Evolutionary conservation across 2,329 filamentous ascomycete species (phyloP).

Genomic region (Pseudogymnoascus sp.): DNA sequence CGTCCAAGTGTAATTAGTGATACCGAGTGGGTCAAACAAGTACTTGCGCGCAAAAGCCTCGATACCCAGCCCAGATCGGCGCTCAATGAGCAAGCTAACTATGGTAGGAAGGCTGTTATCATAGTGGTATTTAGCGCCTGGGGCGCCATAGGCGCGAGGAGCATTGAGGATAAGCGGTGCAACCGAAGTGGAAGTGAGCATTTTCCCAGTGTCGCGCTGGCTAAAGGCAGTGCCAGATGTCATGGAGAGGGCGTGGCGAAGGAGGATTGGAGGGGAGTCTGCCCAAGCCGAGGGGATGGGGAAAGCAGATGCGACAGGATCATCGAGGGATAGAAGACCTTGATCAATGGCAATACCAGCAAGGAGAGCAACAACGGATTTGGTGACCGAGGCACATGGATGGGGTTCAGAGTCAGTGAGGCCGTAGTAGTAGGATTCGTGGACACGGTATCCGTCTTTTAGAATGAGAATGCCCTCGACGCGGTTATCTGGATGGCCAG

Average conservation of each 20-base stretch:
- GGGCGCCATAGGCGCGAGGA: neutral
- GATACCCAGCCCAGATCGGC: neutral
- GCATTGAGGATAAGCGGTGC: neutral
- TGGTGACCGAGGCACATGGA: neutral
- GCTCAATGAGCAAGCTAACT: neutral
- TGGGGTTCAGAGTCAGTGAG: neutral
- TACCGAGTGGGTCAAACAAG: neutral
- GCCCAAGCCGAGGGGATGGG: neutral
- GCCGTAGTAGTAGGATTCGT: neutral
- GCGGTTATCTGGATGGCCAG: neutral
- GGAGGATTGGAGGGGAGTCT: neutral
- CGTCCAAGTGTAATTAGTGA: neutral
- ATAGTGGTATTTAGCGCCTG: neutral
- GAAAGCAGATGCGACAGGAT: neutral
- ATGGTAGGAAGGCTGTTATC: neutral
- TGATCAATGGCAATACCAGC: neutral
- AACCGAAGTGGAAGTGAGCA: neutral
- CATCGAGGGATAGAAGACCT: neutral
- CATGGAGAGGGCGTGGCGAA: neutral
- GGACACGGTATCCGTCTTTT: neutral
- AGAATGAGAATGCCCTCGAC: neutral
- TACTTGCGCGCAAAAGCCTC: conserved; percentile 1
- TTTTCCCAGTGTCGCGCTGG: neutral
- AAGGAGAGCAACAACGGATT: neutral
- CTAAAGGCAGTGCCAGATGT: neutral